Percentiles rank a stretch among this genome's conserved stretches.
These are phyloP conservation scores for Stygiomarasmius scandens DNA, from an alignment of 1,284 basidiomycete species.

Conservation along the genomic window DNA sequence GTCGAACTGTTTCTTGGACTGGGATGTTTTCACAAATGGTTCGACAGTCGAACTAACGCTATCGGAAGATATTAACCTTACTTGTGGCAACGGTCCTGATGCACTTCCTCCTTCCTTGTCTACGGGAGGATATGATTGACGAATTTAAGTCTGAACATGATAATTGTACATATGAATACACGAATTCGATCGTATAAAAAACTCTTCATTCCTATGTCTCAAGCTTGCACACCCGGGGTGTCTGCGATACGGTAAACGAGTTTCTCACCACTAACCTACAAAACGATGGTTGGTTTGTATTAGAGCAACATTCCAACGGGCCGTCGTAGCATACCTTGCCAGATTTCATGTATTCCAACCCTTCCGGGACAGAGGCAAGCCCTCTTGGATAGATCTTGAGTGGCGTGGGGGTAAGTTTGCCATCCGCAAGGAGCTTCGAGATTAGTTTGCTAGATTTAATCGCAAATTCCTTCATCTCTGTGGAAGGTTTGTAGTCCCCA, in stretches of 20 bases:
- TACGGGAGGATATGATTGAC: slow-evolving; percentile 38
- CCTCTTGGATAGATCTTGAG: slow-evolving; percentile 32
- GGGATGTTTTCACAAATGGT: slow-evolving; percentile 41
- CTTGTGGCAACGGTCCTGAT: slow-evolving; percentile 34
- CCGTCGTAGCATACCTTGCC: slow-evolving; percentile 23
- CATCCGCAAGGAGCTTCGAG: slow-evolving; percentile 26
- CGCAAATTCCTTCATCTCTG: slow-evolving; percentile 4
- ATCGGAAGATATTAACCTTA: slow-evolving; percentile 36
- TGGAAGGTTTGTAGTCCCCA: slow-evolving; percentile 16
- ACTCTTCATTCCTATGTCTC: too few relatives aligned
- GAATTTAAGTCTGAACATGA: too few relatives aligned
- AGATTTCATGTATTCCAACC: slow-evolving; percentile 26
- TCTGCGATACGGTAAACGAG: slow-evolving; percentile 15
- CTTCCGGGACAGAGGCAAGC: slow-evolving; percentile 28
- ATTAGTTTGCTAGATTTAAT: slow-evolving; percentile 27
- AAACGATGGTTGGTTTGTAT: too few relatives aligned
- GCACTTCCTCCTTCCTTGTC: slow-evolving; percentile 47
- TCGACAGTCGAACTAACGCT: slow-evolving; percentile 43
- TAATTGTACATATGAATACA: too few relatives aligned
- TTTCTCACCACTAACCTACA: slow-evolving; percentile 16
- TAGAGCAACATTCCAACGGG: too few relatives aligned
- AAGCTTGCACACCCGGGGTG: slow-evolving; percentile 7
- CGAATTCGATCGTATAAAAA: too few relatives aligned
- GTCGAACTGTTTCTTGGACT: slow-evolving; percentile 49
- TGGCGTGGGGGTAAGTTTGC: slow-evolving; percentile 29